A percentile compares a stretch with the other conserved stretches of the same genome.
These are phyloP conservation scores for Aspergillus sclerotioniger DNA, from an alignment of 495 filamentous ascomycete species.

Conservation along the genomic window DNA sequence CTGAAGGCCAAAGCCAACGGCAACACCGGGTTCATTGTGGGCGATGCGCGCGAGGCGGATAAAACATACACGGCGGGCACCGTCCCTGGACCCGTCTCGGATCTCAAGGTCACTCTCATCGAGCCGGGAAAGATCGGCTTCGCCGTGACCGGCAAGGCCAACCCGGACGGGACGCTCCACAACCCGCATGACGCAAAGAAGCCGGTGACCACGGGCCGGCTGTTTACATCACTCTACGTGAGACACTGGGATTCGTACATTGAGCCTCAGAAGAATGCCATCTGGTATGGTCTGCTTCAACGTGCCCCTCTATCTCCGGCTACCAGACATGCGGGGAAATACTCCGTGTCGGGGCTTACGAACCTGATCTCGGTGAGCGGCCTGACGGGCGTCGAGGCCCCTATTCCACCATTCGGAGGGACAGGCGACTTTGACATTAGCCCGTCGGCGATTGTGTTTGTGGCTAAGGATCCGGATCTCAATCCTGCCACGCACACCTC, in stretches of 20 bases:
- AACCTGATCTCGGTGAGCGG: constrained; percentile 48
- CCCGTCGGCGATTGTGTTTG: constrained; percentile 65
- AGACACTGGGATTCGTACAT: constrained; percentile 63
- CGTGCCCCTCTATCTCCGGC: constrained; percentile 39
- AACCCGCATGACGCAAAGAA: constrained; percentile 56
- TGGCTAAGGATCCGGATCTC: constrained; percentile 77
- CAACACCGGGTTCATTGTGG: constrained; percentile 61
- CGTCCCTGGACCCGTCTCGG: constrained; percentile 67
- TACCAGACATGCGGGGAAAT: constrained; percentile 40
- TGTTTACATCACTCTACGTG: constrained; percentile 58
- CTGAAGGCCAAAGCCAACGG: constrained; percentile 64
- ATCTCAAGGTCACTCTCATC: constrained; percentile 67
- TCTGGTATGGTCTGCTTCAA: constrained; percentile 70
- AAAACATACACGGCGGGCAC: constrained; percentile 60
- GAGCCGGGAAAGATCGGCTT: constrained; percentile 66
- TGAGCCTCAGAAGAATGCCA: constrained; percentile 62
- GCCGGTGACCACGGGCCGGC: constrained; percentile 46
- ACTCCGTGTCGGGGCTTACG: constrained; percentile 45
- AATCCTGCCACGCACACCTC: constrained; percentile 81
- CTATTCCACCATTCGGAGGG: constrained; percentile 60
- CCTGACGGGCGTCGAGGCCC: constrained; percentile 46
- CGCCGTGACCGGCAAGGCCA: constrained; percentile 60
- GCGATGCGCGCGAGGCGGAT: constrained; percentile 53
- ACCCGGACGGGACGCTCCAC: constrained; percentile 54
- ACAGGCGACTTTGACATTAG: constrained; percentile 59